Evolutionary conservation across 2,329 filamentous ascomycete genomes (phyloP).

Genomic region (Colletotrichum lupini): DNA sequence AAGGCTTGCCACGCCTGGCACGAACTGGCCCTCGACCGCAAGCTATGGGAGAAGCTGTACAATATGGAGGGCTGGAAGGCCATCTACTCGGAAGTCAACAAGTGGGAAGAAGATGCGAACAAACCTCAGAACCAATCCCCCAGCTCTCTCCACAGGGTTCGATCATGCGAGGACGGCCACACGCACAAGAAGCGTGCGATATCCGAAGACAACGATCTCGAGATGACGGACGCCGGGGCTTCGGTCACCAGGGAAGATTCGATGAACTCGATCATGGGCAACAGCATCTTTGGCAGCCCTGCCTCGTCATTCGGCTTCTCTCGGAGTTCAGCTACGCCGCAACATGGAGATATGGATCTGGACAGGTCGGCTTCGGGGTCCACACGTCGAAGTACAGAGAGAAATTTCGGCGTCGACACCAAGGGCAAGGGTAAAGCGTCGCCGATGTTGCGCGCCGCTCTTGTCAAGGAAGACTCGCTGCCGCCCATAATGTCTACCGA

Average conservation of each 20-base stretch:
- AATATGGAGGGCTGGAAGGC: slow-evolving; percentile 87
- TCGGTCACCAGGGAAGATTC: slow-evolving; percentile 41
- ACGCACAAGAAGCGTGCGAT: slow-evolving; percentile 66
- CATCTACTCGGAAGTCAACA: slow-evolving; percentile 71
- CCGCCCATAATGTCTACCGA: slow-evolving; percentile 44
- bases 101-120: slow-evolving; percentile 72
- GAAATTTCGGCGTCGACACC: slow-evolving; percentile 45
- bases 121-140: slow-evolving; percentile 51
- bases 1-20: slow-evolving; percentile 86
- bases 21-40: slow-evolving; percentile 81
- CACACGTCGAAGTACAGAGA: slow-evolving; percentile 42
- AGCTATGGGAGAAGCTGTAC: slow-evolving; percentile 88
- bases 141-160: slow-evolving; percentile 53
- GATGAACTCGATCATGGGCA: slow-evolving; percentile 17
- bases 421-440: slow-evolving; percentile 43
- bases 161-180: slow-evolving; percentile 60
- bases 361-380: slow-evolving; percentile 46
- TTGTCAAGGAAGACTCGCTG: slow-evolving; percentile 43
- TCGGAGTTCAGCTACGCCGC: slow-evolving; percentile 15
- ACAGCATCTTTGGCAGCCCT: slow-evolving; percentile 45
- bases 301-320: slow-evolving; percentile 21
- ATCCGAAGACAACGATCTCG: slow-evolving; percentile 60
- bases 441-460: slow-evolving; percentile 23
- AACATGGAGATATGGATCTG: slow-evolving; percentile 45
- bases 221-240: slow-evolving; percentile 51